Percentiles rank a stretch among this genome's conserved stretches.
These are phyloP conservation scores for Aphanomyces invadans DNA, from an alignment of 352 stramenopile genomes.

Conservation along the genomic window DNA sequence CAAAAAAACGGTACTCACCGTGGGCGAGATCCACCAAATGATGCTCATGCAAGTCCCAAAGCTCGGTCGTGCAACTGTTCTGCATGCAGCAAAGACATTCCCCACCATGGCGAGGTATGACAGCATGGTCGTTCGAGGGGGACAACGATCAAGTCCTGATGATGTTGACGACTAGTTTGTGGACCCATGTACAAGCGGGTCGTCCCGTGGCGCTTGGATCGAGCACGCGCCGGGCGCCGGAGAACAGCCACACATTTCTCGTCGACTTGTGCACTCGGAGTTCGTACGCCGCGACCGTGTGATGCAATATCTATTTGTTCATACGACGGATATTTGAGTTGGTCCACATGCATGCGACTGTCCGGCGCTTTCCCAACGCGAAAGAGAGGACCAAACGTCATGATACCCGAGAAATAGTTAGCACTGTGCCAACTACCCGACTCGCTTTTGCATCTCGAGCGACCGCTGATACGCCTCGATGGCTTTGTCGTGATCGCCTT, in stretches of 20 bases:
- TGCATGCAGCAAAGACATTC: neutral
- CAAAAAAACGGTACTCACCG: slow-evolving; percentile 64
- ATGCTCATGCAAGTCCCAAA: slow-evolving; percentile 63
- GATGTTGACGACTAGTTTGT: neutral
- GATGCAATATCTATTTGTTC: too few species aligned
- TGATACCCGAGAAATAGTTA: neutral
- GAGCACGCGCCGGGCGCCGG: neutral
- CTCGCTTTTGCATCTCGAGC: slow-evolving; percentile 45
- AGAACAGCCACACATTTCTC: neutral
- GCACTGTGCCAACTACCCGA: neutral
- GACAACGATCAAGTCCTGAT: too few species aligned
- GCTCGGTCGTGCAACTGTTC: neutral
- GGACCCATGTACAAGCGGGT: neutral
- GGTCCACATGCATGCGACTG: too few species aligned
- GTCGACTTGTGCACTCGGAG: neutral
- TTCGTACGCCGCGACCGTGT: neutral
- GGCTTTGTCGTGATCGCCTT: slow-evolving; percentile 78
- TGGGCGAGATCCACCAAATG: slow-evolving; percentile 67
- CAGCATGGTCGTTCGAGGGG: too few species aligned
- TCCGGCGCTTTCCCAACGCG: too few species aligned
- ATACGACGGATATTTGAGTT: neutral
- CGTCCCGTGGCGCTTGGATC: neutral
- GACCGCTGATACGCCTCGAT: slow-evolving; percentile 82
- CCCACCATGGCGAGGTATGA: slow-evolving; percentile 6
- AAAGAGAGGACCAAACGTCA: too few species aligned